Base-by-base conservation (phyloP, 306 rosid species). In the Cucurbita pepo region DNA sequence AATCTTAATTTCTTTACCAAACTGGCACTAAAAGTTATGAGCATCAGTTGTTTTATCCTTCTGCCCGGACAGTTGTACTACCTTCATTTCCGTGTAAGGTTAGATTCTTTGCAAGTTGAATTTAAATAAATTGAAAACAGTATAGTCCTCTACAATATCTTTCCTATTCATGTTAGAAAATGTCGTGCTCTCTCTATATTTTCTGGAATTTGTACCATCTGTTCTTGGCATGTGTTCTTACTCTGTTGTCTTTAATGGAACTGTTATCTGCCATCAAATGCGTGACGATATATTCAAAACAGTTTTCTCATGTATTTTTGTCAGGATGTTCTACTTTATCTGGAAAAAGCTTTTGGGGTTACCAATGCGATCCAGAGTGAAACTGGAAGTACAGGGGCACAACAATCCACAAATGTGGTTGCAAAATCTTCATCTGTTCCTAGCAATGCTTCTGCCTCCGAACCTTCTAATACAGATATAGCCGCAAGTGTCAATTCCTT, bases 291-390 rank as follows among this genome's bases (percentile, higher is more conserved):
- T 30, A 69, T 69, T 69, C 30, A 73, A 18, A 56, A 57, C 12
- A 22, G 74, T 59, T 69, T 77, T 73, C 70, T 77, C 70, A 63
- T 45, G 80, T 81, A 57, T 63, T 62, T 44, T 75, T 78, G 75
- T 75, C 84, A 95, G 99, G 99, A 95, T 79, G 99, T 89, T 60
- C 76, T 95, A 79, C 73, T 87, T 40, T 88, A 91, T 78, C 79
- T 95, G 86, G 99, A 89, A 80, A 95, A 85, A 70, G 86, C 91
- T 78, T 91, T 89, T 79, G 92, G 93, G 81, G 90, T 85, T 77
- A 66, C 92, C 80, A 83, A 80, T 67, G 71, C 64, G 10, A 82
- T 81, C 86, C 99, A 91, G 80, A 86, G 83, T 75, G 97, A 89
- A 77, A 78, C 25, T 81, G 95, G 85, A 76, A 83, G 77, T 79